Evolutionary conservation across 192 early-diverging fungal species (phyloP).

Genomic region (Entrophospora sp.): DNA sequence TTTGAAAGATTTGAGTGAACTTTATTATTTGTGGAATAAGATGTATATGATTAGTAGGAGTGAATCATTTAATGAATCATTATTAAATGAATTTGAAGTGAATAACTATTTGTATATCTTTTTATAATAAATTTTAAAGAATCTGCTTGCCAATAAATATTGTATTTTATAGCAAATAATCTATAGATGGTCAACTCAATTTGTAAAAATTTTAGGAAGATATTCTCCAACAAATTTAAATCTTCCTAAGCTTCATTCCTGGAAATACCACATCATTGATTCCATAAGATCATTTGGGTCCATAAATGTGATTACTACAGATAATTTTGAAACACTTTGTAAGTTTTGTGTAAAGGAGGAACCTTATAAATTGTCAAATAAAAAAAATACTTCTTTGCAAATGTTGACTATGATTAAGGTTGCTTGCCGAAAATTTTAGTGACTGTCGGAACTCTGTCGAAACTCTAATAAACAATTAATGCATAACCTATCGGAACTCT

Average conservation of each 20-base stretch:
- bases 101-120: neutral
- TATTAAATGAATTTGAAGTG: neutral
- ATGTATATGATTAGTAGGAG: neutral
- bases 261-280: neutral
- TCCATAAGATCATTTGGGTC: neutral
- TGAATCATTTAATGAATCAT: neutral
- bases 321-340: neutral
- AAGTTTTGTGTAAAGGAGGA: neutral
- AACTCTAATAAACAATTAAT: too few species aligned
- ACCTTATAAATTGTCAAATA: neutral
- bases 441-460: too few species aligned
- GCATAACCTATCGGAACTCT: too few species aligned
- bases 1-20: neutral
- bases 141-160: neutral
- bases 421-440: too few species aligned
- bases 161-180: neutral
- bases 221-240: neutral
- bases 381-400: neutral
- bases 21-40: neutral
- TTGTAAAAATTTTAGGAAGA: neutral
- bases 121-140: neutral
- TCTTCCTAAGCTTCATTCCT: neutral
- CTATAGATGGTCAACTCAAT: neutral
- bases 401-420: too few species aligned
- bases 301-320: neutral